A percentile compares a stretch with the other conserved stretches of the same genome.
Evolutionary conservation across 75 land plant species (phyloP).

Genomic region (Larix kaempferi): DNA sequence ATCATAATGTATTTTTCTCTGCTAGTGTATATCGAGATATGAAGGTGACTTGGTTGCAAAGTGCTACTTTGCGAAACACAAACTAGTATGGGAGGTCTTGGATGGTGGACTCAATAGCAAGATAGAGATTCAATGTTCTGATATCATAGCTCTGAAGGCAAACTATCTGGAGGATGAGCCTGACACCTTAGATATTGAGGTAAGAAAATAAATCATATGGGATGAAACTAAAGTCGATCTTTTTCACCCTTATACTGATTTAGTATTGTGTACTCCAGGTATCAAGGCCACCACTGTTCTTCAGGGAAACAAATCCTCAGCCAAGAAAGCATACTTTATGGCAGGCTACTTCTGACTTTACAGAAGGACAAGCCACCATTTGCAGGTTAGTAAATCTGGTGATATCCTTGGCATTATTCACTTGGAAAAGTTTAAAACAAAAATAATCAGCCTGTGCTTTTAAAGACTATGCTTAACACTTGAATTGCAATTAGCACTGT

Average conservation of each 20-base stretch:
- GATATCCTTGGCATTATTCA: no score
- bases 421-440: no score
- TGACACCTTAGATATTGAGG: conserved; percentile 71
- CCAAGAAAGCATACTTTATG: conserved; percentile 87
- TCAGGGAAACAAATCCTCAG: conserved; percentile 77
- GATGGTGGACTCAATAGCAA: conserved; percentile 77
- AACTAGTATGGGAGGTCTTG: conserved; percentile 92
- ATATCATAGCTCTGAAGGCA: conserved; percentile 67
- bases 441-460: no score
- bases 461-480: no score
- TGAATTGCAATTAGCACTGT: no score
- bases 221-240: neutral
- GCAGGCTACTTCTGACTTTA: conserved; percentile 84
- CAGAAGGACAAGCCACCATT: conserved; percentile 71
- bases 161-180: conserved; percentile 38
- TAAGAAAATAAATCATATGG: conserved; percentile 59
- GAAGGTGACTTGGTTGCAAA: conserved; percentile 88
- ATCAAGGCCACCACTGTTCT: conserved; percentile 84
- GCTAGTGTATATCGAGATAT: conserved; percentile 33
- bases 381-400: conserved; percentile 29
- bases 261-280: conserved; percentile 32
- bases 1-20: neutral
- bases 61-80: conserved; percentile 82
- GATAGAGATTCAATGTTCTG: conserved; percentile 90
- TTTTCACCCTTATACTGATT: no score